Evolutionary conservation across 2,329 filamentous ascomycete species (phyloP), one percentile per base, ranked within the genome.

Genomic region (Fonsecaea nubica): DNA sequence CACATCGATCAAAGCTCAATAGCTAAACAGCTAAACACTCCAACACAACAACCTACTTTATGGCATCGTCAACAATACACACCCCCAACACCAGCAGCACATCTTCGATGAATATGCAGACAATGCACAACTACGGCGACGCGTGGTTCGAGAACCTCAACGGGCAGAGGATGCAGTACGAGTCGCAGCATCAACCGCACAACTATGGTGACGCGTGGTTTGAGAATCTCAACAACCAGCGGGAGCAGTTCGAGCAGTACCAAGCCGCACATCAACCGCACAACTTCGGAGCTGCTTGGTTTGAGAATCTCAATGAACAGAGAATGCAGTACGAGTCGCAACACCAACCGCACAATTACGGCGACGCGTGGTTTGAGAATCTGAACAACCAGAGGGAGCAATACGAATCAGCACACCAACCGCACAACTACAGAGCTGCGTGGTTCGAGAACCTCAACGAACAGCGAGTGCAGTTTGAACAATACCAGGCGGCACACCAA

Each of bases 291-390:
- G 64, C 58, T 33, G 56, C 42, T 48, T 69, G 62, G 58, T 69
- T 69, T 25, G 64, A 66, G 38, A 69, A 62, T 58, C 57, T 69
- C 61, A 65, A 68, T 45, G n/a, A 33, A 21, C 65, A 62, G 45
- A 35, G 58, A 30, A 50, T 58, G 50, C 54, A 68, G n/a, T 56
- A 52, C 55, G 59, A 67, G 32, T 38, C 33, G 9, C 13, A 25
- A 55, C 35, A 61, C 15, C 58, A 55, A 15, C 59, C 59, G 40
- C 40, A 65, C 65, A 64, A 62, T 21, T 66, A 68, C 57, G 68
- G 68, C 13, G 68, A 65, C 53, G 55, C 45, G 32, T 70, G 63
- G 60, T 70, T 70, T 32, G 65, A 68, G 48, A 70, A 62, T 57
- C 60, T 70, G 55, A 64, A 69, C 35, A 40, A 12, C 53, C 67